Percentiles rank a stretch among this genome's conserved stretches.
Conservation (phyloP, 805 yeast genomes). For the Myxozyma geophila region DNA sequence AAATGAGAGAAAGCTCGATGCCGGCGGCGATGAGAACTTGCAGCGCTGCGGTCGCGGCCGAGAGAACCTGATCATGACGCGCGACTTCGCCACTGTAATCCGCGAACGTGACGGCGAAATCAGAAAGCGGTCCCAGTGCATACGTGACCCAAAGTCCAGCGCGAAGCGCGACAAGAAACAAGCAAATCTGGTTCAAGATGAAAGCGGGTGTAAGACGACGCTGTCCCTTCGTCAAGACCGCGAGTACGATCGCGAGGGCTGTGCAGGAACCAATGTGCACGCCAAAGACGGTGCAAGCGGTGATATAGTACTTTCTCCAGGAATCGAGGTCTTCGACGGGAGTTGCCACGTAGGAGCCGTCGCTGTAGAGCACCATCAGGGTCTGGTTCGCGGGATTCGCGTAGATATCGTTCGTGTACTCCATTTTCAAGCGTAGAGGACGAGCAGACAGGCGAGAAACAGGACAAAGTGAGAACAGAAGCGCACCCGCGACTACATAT, state of each 20-base stretch:
- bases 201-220: conserved; percentile 65
- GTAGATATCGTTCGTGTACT: neutral
- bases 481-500: neutral
- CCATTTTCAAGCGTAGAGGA: neutral
- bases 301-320: conserved; percentile 18
- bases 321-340: conserved; percentile 17
- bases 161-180: conserved; percentile 61
- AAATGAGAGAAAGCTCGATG: conserved; percentile 68
- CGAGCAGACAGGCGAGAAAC: neutral
- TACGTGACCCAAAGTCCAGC: conserved; percentile 63
- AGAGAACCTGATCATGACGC: conserved; percentile 50
- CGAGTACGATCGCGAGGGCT: conserved; percentile 31
- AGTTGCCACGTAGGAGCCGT: conserved; percentile 10
- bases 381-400: conserved; percentile 30
- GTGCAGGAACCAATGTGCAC: conserved; percentile 36
- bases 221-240: conserved; percentile 55
- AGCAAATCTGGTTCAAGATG: conserved; percentile 66
- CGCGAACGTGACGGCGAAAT: conserved; percentile 55
- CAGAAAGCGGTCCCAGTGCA: conserved; percentile 56
- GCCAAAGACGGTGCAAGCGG: conserved; percentile 29
- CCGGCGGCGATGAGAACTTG: conserved; percentile 62
- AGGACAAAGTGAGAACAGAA: neutral
- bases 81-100: conserved; percentile 51
- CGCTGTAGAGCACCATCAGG: conserved; percentile 4
- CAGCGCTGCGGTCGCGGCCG: conserved; percentile 66